Conservation (phyloP, 768 basidiomycete genomes). For the Mycena indigotica region DNA sequence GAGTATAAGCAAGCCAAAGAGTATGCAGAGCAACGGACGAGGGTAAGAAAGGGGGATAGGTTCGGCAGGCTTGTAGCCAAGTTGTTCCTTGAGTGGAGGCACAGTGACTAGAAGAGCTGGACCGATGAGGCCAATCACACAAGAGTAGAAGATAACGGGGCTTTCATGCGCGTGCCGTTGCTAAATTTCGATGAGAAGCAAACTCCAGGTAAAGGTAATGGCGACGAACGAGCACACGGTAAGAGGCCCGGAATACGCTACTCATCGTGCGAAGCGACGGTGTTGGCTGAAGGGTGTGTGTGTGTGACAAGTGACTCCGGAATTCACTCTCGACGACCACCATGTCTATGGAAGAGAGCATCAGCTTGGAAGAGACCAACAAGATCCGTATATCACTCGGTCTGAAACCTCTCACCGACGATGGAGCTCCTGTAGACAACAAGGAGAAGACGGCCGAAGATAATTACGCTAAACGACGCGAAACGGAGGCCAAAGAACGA, state of each 20-base stretch:
- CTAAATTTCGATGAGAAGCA: slow-evolving; percentile 41
- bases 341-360: slow-evolving; percentile 82
- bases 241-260: slow-evolving; percentile 53
- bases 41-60: slow-evolving; percentile 78
- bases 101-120: slow-evolving; percentile 72
- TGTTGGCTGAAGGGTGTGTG: too few relatives aligned
- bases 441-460: slow-evolving; percentile 84
- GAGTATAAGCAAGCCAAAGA: too few relatives aligned
- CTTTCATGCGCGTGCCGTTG: slow-evolving; percentile 91
- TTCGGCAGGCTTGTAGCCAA: slow-evolving; percentile 73
- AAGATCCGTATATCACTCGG: slow-evolving; percentile 93
- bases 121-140: slow-evolving; percentile 72
- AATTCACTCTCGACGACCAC: too few relatives aligned
- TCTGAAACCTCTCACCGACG: slow-evolving; percentile 89
- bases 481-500: slow-evolving; percentile 67
- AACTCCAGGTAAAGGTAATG: neutral
- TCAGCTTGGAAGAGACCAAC: slow-evolving; percentile 93
- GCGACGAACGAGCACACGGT: slow-evolving; percentile 48
- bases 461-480: slow-evolving; percentile 78
- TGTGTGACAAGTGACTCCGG: too few relatives aligned
- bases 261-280: slow-evolving; percentile 47
- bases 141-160: slow-evolving; percentile 89
- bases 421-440: slow-evolving; percentile 66
- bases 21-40: slow-evolving; percentile 56
- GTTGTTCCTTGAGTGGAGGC: slow-evolving; percentile 75